phyloP scores from a whole-genome alignment of 1,139 yeast species.

The Entelexis paramagnoliae region DNA sequence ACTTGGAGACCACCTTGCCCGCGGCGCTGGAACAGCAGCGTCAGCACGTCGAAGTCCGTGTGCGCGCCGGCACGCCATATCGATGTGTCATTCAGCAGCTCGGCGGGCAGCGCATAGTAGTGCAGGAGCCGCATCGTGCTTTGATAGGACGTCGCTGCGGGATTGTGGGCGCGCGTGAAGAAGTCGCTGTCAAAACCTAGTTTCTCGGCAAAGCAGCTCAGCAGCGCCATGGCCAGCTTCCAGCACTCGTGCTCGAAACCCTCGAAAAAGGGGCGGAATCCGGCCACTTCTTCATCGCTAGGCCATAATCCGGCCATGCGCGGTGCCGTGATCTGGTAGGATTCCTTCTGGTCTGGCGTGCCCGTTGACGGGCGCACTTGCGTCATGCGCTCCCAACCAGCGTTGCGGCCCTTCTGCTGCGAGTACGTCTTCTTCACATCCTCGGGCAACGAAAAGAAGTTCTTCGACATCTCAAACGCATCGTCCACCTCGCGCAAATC shows the following conservation, averaged over 20 bases:
- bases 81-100: conserved; percentile 42
- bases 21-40: conserved; percentile 57
- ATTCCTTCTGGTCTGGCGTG: conserved; percentile 49
- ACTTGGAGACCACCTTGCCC: conserved; percentile 69
- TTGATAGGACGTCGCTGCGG: conserved; percentile 41
- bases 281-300: conserved; percentile 36
- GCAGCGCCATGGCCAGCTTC: conserved; percentile 30
- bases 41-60: conserved; percentile 69
- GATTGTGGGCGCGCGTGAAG: conserved; percentile 49
- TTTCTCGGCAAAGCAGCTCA: conserved; percentile 46
- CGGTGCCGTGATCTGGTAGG: conserved; percentile 33
- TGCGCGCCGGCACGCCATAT: conserved; percentile 72
- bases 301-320: conserved; percentile 27
- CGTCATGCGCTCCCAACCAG: conserved; percentile 47
- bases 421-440: conserved; percentile 40
- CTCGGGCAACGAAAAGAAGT: conserved; percentile 45
- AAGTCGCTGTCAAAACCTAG: conserved; percentile 54
- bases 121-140: conserved; percentile 53
- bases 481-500: conserved; percentile 46
- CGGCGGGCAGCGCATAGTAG: conserved; percentile 50
- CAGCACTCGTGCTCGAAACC: conserved; percentile 37
- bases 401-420: conserved; percentile 42
- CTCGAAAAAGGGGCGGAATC: conserved; percentile 28
- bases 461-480: conserved; percentile 45
- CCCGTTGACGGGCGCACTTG: conserved; percentile 33